Base-by-base conservation (phyloP, 2,329 filamentous ascomycete species). In the Neofusicoccum ribis region DNA sequence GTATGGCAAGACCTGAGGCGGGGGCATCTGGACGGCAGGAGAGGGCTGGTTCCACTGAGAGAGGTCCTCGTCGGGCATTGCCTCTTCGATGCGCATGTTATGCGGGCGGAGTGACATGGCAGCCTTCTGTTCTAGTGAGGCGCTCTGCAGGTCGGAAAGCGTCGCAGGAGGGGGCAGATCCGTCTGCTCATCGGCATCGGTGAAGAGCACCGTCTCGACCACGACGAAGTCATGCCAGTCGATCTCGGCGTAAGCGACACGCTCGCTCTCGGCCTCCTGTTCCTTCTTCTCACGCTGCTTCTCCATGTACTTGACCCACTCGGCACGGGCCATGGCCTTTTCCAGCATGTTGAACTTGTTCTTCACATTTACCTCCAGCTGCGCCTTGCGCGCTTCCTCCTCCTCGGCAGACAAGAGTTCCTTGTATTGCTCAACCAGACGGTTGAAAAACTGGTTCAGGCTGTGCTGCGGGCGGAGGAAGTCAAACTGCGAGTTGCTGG, bases 141-240 rank as follows among this genome's bases (percentile, higher is more conserved):
- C 92, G 67, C 93, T 96, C 76, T 98, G 93, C 17, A 99, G 84
- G 72, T 99, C 95, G 68, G 92, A 91, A 47, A 97, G 87, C 5
- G 90, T 93, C 3, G 92, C 95, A 1, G 95, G 95, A 1, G 93
- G 90, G 37, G 94, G 93, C 11, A 99, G 88, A 68, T 95, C 90
- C 43, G 89, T 88, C 68, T 91, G 86, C 70, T 97, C 93, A 76
- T 99, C 95, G 44, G 87, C 86, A 70, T 97, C 93, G 66, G 88
- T 93, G 77, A 99, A 99, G 15, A 92, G 84, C 63, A 99, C 93
- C 0, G 93, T 97, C 78, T 97, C 95, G 50, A 97, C 93, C 20
- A 99, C 91, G 39, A 94, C 89, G 72, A 99, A 99, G 75, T 98
- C 94, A 74, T 96, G 92, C 95, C 95, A 99, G 78, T 99, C 95